Conservation (phyloP, 208 protist genomes). For the Trypanosoma cruzi region DNA sequence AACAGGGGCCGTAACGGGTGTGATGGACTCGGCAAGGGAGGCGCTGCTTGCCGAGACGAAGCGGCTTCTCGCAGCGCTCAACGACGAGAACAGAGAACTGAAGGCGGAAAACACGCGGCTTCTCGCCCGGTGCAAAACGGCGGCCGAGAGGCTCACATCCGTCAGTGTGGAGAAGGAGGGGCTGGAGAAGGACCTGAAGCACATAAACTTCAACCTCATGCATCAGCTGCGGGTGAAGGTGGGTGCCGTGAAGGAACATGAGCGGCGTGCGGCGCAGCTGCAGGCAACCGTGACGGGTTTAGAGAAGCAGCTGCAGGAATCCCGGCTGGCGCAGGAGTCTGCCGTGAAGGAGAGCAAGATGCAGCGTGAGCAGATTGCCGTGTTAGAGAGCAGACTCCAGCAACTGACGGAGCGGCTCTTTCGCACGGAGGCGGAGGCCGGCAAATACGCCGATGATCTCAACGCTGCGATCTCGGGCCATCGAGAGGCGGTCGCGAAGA, state of each 20-base stretch:
- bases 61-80: slow-evolving; percentile 27
- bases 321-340: slow-evolving; percentile 27
- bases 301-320: slow-evolving; percentile 20
- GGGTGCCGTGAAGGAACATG: slow-evolving; percentile 22
- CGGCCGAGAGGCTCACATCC: slow-evolving; percentile 7
- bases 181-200: slow-evolving; percentile 28
- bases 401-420: slow-evolving; percentile 14
- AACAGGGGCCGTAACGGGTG: too few species aligned
- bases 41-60: slow-evolving; percentile 21
- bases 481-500: slow-evolving; percentile 8
- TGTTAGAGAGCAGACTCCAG: slow-evolving; percentile 18
- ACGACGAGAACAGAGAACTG: slow-evolving; percentile 35
- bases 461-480: slow-evolving; percentile 7
- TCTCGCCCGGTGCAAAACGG: slow-evolving; percentile 10
- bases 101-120: slow-evolving; percentile 29
- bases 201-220: slow-evolving; percentile 39
- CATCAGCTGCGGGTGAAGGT: slow-evolving; percentile 33
- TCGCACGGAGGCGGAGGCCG: slow-evolving; percentile 17
- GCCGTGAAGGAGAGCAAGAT: slow-evolving; percentile 15
- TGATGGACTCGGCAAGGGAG: slow-evolving; percentile 19
- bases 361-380: slow-evolving; percentile 11
- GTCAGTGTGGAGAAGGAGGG: slow-evolving; percentile 16
- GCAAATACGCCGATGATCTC: slow-evolving; percentile 20
- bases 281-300: neutral
- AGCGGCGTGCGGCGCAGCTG: slow-evolving; percentile 12